phyloP scores from a whole-genome alignment of 768 basidiomycete genomes.

The Mycena floridula region DNA sequence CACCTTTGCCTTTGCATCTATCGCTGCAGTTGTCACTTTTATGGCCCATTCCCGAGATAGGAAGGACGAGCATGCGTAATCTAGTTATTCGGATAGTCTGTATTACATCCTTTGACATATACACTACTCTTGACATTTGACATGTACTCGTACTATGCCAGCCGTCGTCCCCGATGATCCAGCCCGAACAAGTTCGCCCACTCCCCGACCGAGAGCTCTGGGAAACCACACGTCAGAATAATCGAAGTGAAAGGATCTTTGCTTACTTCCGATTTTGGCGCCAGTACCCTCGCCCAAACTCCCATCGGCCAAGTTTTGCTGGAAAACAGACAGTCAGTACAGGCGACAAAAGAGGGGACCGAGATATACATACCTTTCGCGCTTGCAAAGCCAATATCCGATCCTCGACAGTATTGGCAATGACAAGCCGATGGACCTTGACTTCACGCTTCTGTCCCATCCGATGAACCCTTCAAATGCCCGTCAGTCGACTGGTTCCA shows the following conservation, averaged over 20 bases:
- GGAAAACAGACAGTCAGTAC: too few relatives aligned
- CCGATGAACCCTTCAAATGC: conserved; percentile 39
- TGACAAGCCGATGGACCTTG: conserved; percentile 49
- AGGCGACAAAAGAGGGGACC: too few relatives aligned
- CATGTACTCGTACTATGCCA: too few relatives aligned
- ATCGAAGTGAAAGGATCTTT: not conserved
- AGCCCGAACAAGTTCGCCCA: conserved; percentile 44
- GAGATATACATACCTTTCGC: too few relatives aligned
- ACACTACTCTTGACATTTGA: too few relatives aligned
- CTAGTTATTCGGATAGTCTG: too few relatives aligned
- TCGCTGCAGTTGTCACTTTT: conserved; percentile 24
- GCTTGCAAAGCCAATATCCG: conserved; percentile 62
- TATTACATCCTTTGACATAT: too few relatives aligned
- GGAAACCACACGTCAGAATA: conserved; percentile 3
- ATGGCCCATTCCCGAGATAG: too few relatives aligned
- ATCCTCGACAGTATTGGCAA: conserved; percentile 59
- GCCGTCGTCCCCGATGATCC: conserved; percentile 28
- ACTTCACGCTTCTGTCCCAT: conserved; percentile 51
- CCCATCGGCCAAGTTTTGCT: conserved; percentile 54
- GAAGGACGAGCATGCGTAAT: too few relatives aligned
- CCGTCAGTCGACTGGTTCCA: too few relatives aligned
- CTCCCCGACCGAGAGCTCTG: conserved; percentile 40
- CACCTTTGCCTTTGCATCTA: conserved; percentile 25
- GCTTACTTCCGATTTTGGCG: conserved; percentile 51
- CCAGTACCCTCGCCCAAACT: conserved; percentile 57